A percentile compares a stretch with the other conserved stretches of the same genome.
Evolutionary conservation across 306 rosid genomes (phyloP).

Genomic region (Inga laurina): DNA sequence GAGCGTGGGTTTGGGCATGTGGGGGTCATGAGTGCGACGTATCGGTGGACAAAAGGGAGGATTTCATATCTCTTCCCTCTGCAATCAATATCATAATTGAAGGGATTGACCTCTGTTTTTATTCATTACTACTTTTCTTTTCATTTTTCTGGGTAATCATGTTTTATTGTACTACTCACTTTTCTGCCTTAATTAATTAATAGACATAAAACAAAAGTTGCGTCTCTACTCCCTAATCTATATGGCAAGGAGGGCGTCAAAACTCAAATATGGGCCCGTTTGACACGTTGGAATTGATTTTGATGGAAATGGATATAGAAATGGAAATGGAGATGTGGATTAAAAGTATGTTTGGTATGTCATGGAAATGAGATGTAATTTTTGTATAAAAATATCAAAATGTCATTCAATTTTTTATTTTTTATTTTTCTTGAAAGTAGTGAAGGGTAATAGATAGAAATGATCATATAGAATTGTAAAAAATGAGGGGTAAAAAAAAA

Average conservation of each 20-base stretch:
- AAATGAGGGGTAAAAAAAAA: no score
- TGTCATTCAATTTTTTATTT: no score
- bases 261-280: no score
- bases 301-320: no score
- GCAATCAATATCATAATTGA: slow-evolving; percentile 17
- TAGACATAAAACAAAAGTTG: background rate
- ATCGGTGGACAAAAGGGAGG: slow-evolving; percentile 80
- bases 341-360: no score
- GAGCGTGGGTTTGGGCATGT: slow-evolving; percentile 52
- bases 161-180: background rate
- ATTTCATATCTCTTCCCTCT: slow-evolving; percentile 45
- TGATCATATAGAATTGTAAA: no score
- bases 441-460: no score
- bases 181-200: background rate
- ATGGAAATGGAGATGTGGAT: no score
- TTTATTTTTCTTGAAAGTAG: no score
- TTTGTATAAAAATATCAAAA: no score
- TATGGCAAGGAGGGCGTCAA: background rate
- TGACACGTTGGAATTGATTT: no score
- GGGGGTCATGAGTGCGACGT: slow-evolving; percentile 98
- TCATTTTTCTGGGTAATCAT: background rate
- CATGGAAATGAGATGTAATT: no score
- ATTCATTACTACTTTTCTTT: background rate
- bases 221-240: background rate
- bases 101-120: slow-evolving; percentile 43